These are phyloP conservation scores for Cynanchum wilfordii DNA, from an alignment of 257 asterid genomes.

Conservation along the genomic window DNA sequence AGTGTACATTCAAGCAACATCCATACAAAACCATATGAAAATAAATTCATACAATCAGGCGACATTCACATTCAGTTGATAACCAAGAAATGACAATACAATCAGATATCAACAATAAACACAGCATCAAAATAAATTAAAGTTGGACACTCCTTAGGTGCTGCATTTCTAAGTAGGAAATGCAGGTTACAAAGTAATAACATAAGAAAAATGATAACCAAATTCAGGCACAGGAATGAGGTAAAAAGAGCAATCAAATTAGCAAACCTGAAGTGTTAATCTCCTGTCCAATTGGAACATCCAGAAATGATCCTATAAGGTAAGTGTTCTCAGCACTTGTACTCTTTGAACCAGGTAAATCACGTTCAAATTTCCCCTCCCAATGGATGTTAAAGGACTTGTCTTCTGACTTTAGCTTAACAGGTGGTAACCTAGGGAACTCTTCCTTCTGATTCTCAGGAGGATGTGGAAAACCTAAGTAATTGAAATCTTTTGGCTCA, in stretches of 20 bases:
- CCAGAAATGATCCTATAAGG: constrained; percentile 91
- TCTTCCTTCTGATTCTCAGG: constrained; percentile 75
- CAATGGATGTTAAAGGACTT: constrained; percentile 69
- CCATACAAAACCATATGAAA: not conserved
- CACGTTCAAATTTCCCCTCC: constrained; percentile 84
- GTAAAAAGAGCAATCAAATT: constrained; percentile 11
- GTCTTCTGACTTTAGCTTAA: constrained; percentile 83
- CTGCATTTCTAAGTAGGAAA: constrained; percentile 1
- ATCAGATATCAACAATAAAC: not conserved
- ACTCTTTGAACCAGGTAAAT: constrained; percentile 53
- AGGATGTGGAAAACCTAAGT: constrained; percentile 46
- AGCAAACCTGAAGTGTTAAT: constrained; percentile 59
- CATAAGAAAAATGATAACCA: not conserved
- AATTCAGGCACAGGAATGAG: not conserved
- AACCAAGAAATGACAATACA: not conserved
- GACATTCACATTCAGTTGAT: not conserved
- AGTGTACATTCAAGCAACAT: not conserved
- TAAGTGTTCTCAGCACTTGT: constrained; percentile 55
- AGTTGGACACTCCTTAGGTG: not conserved
- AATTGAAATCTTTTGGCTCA: constrained; percentile 49
- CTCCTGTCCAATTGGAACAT: constrained; percentile 94
- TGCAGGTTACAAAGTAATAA: not conserved
- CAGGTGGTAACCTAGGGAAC: constrained; percentile 87
- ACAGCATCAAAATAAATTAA: not conserved
- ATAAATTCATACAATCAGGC: not conserved